Evolutionary conservation across 192 early-diverging fungal genomes (phyloP).

Genomic region (Backusella parvicylindrica): DNA sequence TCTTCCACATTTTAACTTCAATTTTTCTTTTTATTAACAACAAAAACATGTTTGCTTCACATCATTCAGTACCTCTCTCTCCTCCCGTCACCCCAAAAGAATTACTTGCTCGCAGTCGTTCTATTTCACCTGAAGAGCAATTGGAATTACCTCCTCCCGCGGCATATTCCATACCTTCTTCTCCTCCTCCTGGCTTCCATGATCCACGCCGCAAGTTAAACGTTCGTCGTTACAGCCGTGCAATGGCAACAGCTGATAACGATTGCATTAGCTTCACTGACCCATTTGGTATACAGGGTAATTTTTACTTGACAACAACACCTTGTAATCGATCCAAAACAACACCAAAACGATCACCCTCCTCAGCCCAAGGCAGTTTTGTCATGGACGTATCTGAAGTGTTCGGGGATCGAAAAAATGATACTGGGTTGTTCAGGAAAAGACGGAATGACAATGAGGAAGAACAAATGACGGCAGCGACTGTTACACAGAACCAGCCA

Average conservation of each 20-base stretch:
- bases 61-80: background rate
- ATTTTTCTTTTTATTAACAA: background rate
- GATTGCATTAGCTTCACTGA: background rate
- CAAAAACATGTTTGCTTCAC: background rate
- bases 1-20: background rate
- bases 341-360: background rate
- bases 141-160: conserved; percentile 7
- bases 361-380: background rate
- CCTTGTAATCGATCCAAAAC: conserved; percentile 4
- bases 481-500: conserved; percentile 5
- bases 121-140: background rate
- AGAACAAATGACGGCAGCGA: conserved; percentile 6
- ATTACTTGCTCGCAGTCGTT: background rate
- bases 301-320: background rate
- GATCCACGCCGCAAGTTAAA: conserved; percentile 5
- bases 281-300: background rate
- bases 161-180: background rate
- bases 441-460: conserved; percentile 5
- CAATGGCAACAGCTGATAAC: conserved; percentile 6
- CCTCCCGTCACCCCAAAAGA: conserved; percentile 15
- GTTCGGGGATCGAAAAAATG: background rate
- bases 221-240: background rate
- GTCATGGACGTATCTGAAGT: conserved; percentile 2
- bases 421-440: conserved; percentile 10
- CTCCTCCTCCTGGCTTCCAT: background rate